Base-by-base conservation (phyloP, 2,329 filamentous ascomycete genomes). In the Fusarium hostae region DNA sequence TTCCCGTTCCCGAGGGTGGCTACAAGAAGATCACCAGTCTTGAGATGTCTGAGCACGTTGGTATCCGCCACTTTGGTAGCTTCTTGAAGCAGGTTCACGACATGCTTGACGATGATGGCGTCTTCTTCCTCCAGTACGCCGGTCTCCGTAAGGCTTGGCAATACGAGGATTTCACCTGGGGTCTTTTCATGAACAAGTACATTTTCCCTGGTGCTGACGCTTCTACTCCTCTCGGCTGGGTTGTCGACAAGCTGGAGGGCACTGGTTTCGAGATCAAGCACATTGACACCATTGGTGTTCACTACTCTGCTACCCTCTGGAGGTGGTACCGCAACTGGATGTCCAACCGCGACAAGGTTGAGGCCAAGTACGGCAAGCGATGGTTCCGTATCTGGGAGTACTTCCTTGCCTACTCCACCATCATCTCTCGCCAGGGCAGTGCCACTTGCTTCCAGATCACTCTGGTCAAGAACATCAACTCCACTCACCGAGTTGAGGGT, bases 111-210 rank as follows among this genome's bases (percentile, higher is more conserved):
- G 96, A 98, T 75, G 94, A 98, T 75, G 96, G 96, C 81, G 89
- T 94, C 74, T 97, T 98, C 86, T 98, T 96, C 89, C 88, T 98
- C 68, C 96, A 98, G 83, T 94, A 97, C 77, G 94, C 95, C 77
- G 96, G 96, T 84, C 89, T 99, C 69, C 92, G 96, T 77, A 97
- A 97, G 86, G 86, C 88, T 72, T 98, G 96, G 96, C 96, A 98
- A 83, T 98, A 97, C 80, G 95, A 98, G 87, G 95, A 98, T 84
- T 89, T 98, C 56, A 93, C 95, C 82, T 98, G 96, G 96, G 96
- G 96, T 81, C 88, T 98, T 50, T 98, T 98, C 89, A 97, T 98
- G 94, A 98, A 98, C 91, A 98, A 97, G 86, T 97, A 98, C 84
- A 88, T 98, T 82, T 98, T 98, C 89, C 96, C 95, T 37, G 96